Conservation (phyloP, 805 yeast genomes). For the Spathaspora sp. region DNA sequence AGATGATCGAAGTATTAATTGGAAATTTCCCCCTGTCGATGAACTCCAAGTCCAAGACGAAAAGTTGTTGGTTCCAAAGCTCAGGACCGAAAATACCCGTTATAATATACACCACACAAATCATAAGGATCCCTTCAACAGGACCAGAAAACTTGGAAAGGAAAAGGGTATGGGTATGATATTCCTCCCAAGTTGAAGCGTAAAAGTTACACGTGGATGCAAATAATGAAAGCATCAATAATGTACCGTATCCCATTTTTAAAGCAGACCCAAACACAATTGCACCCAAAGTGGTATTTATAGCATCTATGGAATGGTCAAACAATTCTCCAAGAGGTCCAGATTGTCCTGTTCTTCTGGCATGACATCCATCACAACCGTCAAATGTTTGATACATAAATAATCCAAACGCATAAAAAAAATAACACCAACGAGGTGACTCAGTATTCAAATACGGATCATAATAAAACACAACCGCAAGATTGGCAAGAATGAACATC, state of each 20-base stretch:
- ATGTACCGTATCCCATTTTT: conserved; percentile 68
- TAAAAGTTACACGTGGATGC: conserved; percentile 80
- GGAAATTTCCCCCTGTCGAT: conserved; percentile 21
- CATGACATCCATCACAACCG: conserved; percentile 95
- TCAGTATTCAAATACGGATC: conserved; percentile 64
- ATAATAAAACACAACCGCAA: conserved; percentile 60
- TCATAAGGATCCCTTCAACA: conserved; percentile 83
- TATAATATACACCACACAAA: conserved; percentile 48
- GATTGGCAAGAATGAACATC: conserved; percentile 61
- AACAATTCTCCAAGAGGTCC: conserved; percentile 94
- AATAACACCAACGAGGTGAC: conserved; percentile 75
- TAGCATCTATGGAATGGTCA: conserved; percentile 78
- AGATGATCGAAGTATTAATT: conserved; percentile 40
- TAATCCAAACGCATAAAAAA: conserved; percentile 73
- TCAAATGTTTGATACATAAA: conserved; percentile 93
- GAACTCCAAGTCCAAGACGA: conserved; percentile 35
- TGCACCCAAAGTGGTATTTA: conserved; percentile 77
- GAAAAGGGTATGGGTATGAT: conserved; percentile 79
- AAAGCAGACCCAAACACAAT: conserved; percentile 73
- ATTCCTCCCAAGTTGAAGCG: conserved; percentile 93
- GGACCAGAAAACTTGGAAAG: conserved; percentile 86
- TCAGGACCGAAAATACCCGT: conserved; percentile 72
- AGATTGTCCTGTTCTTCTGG: conserved; percentile 90
- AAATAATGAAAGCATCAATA: conserved; percentile 61
- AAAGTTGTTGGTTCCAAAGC: conserved; percentile 53